A percentile compares a stretch with the other conserved stretches of the same genome.
phyloP scores from a whole-genome alignment of 495 filamentous ascomycete genomes.

The Podospora pseudopauciseta region DNA sequence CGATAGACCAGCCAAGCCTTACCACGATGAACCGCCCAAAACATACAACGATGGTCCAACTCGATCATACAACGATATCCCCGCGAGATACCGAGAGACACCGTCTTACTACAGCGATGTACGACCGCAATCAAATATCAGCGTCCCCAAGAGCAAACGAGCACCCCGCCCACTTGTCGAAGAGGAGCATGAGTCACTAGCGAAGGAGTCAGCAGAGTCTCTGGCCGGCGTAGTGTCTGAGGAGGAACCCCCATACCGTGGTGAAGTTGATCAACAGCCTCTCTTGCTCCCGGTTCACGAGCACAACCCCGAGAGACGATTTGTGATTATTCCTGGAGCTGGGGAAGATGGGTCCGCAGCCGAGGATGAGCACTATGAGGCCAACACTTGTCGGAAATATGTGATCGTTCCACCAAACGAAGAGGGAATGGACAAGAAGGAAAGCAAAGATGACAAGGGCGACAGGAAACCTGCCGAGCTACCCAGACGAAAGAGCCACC shows the following conservation, averaged over 20 bases:
- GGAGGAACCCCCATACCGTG: conserved; percentile 42
- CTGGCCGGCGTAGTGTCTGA: conserved; percentile 25
- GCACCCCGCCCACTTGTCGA: conserved; percentile 45
- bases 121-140: conserved; percentile 18
- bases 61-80: conserved; percentile 13
- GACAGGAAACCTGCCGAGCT: conserved; percentile 14
- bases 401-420: conserved; percentile 24
- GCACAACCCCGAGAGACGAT: conserved; percentile 47
- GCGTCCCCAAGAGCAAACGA: conserved; percentile 18
- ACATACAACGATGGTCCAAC: not conserved
- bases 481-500: conserved; percentile 35
- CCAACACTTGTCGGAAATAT: conserved; percentile 42
- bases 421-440: conserved; percentile 19
- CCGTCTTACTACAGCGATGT: conserved; percentile 5
- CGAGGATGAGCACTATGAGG: conserved; percentile 35
- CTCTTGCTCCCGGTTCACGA: conserved; percentile 42
- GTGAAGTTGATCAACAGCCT: conserved; percentile 43
- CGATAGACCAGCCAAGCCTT: not conserved
- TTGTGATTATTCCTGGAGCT: conserved; percentile 39
- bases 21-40: conserved; percentile 8
- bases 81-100: conserved; percentile 8
- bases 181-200: conserved; percentile 44
- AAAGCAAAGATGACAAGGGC: conserved; percentile 10
- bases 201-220: conserved; percentile 39
- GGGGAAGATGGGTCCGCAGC: conserved; percentile 20